A percentile compares a stretch with the other conserved stretches of the same genome.
These are phyloP conservation scores for Onygenales sp. DNA, from an alignment of 2,329 filamentous ascomycete species.

Conservation along the genomic window DNA sequence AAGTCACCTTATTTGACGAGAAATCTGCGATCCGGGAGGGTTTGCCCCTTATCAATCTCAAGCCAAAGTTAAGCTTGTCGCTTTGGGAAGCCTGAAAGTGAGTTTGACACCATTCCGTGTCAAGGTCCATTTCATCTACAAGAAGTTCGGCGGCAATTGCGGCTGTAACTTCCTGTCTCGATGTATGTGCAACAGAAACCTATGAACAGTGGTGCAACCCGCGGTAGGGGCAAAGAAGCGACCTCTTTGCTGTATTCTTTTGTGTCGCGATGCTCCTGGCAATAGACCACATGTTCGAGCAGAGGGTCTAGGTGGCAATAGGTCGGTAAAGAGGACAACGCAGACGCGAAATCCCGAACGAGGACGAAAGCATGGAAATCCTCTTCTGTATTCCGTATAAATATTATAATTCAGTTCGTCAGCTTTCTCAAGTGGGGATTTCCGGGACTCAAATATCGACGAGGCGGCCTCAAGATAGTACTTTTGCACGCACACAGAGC, in stretches of 20 bases:
- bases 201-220: constrained; percentile 11
- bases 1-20: constrained; percentile 16
- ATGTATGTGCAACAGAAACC: constrained; percentile 14
- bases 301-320: constrained; percentile 12
- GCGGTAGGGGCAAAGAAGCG: constrained; percentile 15
- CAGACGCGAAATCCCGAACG: constrained; percentile 4
- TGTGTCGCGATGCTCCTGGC: constrained; percentile 48
- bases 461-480: not conserved
- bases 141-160: constrained; percentile 20
- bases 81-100: constrained; percentile 7
- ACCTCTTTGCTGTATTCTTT: constrained; percentile 59
- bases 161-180: constrained; percentile 13
- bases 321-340: constrained; percentile 12
- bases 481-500: constrained; percentile 3
- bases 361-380: constrained; percentile 12
- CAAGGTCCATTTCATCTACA: constrained; percentile 18
- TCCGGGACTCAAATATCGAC: constrained; percentile 29
- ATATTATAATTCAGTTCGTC: constrained; percentile 11
- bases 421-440: constrained; percentile 30
- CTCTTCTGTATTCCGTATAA: constrained; percentile 18
- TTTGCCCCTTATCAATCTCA: constrained; percentile 11
- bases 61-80: constrained; percentile 8
- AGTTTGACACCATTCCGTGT: constrained; percentile 12
- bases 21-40: constrained; percentile 15
- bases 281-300: constrained; percentile 4